Evolutionary conservation across 352 stramenopile genomes (phyloP).

Genomic region (Phytophthora agathidicida): DNA sequence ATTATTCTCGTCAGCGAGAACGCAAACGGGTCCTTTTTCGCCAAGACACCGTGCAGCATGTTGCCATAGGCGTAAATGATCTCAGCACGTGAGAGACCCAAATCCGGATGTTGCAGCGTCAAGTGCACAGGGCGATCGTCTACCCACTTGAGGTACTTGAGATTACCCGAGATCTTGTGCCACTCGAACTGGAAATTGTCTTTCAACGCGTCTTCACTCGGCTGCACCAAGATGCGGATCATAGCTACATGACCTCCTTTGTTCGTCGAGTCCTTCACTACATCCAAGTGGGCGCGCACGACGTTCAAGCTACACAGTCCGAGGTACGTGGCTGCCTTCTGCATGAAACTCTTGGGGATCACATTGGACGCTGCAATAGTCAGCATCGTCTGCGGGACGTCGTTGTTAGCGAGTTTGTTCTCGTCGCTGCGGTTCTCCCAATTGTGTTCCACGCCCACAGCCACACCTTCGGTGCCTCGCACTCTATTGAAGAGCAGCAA

Average conservation of each 20-base stretch:
- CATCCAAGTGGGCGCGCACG: constrained; percentile 94
- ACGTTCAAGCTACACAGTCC: constrained; percentile 96
- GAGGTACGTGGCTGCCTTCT: constrained; percentile 88
- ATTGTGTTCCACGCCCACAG: constrained; percentile 80
- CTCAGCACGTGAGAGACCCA: constrained; percentile 93
- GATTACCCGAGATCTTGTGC: constrained; percentile 84
- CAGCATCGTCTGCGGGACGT: constrained; percentile 79
- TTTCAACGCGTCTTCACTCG: constrained; percentile 54
- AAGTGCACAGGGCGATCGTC: constrained; percentile 83
- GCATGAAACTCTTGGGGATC: constrained; percentile 81
- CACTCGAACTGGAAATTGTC: constrained; percentile 72
- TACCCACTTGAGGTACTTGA: constrained; percentile 91
- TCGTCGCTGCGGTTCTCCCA: constrained; percentile 84
- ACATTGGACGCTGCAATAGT: constrained; percentile 87
- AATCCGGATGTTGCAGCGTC: constrained; percentile 84
- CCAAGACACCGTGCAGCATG: constrained; percentile 95
- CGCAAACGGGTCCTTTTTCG: constrained; percentile 93
- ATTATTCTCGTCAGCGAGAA: constrained; percentile 96
- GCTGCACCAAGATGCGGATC: constrained; percentile 84
- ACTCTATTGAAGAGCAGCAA: constrained; percentile 72
- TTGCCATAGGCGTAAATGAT: constrained; percentile 96
- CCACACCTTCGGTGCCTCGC: constrained; percentile 74
- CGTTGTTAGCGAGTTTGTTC: constrained; percentile 74
- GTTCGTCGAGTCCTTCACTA: constrained; percentile 87
- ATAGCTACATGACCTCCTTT: constrained; percentile 77